phyloP scores from a whole-genome alignment of 257 asterid species.

The Solanum microdontum region DNA sequence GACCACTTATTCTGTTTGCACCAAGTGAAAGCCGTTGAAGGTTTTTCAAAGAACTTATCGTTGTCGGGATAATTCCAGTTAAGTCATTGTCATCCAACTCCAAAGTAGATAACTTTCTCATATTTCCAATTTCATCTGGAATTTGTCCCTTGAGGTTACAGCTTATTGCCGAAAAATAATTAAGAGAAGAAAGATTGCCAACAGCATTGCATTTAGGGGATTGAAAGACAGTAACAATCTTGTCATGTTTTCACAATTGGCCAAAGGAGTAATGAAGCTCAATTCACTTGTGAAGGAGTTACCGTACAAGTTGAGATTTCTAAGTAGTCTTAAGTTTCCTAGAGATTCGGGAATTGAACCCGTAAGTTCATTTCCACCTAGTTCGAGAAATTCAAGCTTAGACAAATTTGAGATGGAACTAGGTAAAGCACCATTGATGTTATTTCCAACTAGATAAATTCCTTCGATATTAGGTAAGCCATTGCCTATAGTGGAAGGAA shows the following conservation, averaged over 20 bases:
- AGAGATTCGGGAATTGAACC: no score
- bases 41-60: background rate
- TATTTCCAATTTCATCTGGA: slow-evolving; percentile 10
- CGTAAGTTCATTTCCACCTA: no score
- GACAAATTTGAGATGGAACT: background rate
- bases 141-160: background rate
- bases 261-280: no score
- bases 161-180: background rate
- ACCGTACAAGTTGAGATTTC: no score
- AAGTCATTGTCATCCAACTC: slow-evolving; percentile 4
- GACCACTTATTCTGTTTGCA: slow-evolving; percentile 4
- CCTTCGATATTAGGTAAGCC: background rate
- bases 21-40: slow-evolving; percentile 3
- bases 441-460: background rate
- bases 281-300: no score
- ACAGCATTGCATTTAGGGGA: background rate
- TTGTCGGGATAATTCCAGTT: slow-evolving; percentile 9
- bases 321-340: no score
- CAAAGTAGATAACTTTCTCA: slow-evolving; percentile 5
- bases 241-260: no score
- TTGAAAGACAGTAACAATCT: background rate
- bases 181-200: background rate
- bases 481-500: slow-evolving; percentile 9
- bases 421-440: slow-evolving; percentile 2
- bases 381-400: no score